A percentile compares a stretch with the other conserved stretches of the same genome.
phyloP scores from a whole-genome alignment of 208 protist species.

The Tritrichomonas foetus region DNA sequence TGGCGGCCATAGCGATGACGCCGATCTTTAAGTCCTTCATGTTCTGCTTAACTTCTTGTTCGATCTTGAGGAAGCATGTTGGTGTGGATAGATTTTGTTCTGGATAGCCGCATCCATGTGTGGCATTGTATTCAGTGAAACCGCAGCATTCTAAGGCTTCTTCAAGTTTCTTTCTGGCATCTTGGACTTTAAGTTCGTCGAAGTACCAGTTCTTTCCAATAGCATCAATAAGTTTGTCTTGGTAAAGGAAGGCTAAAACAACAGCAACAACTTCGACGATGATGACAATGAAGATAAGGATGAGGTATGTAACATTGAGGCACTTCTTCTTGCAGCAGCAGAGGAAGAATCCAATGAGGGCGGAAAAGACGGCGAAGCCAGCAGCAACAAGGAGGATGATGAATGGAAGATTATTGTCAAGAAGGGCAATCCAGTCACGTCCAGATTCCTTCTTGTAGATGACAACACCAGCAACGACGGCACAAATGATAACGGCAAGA shows the following conservation, averaged over 20 bases:
- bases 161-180: not conserved
- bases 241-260: not conserved
- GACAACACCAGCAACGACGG: not conserved
- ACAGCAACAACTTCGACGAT: not conserved
- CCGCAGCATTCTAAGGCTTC: not conserved
- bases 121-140: not conserved
- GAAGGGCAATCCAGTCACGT: not conserved
- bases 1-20: not conserved
- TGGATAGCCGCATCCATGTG: not conserved
- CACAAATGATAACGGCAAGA: not conserved
- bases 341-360: not conserved
- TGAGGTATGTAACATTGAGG: not conserved
- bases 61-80: not conserved
- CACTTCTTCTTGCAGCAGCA: not conserved
- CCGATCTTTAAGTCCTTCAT: not conserved
- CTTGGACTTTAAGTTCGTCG: not conserved
- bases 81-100: not conserved
- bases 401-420: not conserved
- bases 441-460: not conserved
- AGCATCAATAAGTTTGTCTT: not conserved
- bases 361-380: not conserved
- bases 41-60: not conserved
- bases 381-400: not conserved
- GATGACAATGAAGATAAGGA: not conserved
- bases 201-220: not conserved